Percentiles rank a stretch among this genome's conserved stretches.
These are phyloP conservation scores for Furcasterigmium sp. DNA, from an alignment of 2,329 filamentous ascomycete genomes.

Conservation along the genomic window DNA sequence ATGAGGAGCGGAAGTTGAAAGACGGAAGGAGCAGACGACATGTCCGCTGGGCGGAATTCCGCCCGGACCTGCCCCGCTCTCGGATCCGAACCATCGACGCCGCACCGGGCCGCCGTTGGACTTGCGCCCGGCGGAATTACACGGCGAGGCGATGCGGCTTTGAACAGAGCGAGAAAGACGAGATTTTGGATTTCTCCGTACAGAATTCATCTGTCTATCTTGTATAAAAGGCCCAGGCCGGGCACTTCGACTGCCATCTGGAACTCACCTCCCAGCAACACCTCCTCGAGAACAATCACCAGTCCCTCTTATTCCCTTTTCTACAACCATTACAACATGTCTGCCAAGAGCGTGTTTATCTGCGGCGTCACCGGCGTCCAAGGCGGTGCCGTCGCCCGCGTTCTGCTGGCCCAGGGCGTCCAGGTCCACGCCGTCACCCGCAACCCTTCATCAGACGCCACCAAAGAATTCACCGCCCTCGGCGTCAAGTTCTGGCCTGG, in stretches of 20 bases:
- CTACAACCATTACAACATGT: background rate
- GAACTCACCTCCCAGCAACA: no score
- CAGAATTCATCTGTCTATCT: no score
- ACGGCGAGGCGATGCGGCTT: no score
- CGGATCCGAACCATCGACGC: no score
- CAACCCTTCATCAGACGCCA: constrained; percentile 19
- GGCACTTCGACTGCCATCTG: no score
- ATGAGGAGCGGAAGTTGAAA: no score
- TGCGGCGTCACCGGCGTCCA: constrained; percentile 33
- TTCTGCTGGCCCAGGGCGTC: constrained; percentile 23
- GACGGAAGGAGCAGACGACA: background rate
- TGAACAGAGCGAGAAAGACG: no score
- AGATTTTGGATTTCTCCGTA: no score
- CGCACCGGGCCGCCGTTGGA: no score
- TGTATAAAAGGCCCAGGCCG: no score
- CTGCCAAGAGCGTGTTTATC: constrained; percentile 24
- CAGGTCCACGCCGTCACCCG: constrained; percentile 24
- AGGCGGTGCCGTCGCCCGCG: constrained; percentile 27
- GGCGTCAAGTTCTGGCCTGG: constrained; percentile 27
- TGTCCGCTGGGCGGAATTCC: background rate
- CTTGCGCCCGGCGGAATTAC: no score
- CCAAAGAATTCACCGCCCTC: constrained; percentile 19
- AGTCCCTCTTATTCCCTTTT: background rate
- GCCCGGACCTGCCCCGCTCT: background rate
- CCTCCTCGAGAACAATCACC: no score